A percentile compares a stretch with the other conserved stretches of the same genome.
Evolutionary conservation across 1,139 yeast species (phyloP).

Genomic region (Yamadazyma atlantica): DNA sequence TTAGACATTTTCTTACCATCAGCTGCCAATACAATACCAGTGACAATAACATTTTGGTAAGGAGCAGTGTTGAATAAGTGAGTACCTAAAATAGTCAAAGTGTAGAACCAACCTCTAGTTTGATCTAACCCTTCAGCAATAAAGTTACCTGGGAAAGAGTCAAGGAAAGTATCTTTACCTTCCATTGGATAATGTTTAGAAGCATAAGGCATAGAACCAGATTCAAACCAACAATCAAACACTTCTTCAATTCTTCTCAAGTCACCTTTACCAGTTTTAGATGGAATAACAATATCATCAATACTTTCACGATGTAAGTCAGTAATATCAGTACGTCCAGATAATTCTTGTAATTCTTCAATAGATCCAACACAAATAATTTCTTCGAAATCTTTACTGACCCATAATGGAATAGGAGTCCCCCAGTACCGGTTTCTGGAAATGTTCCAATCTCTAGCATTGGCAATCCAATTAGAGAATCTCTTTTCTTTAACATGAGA

Average conservation of each 20-base stretch:
- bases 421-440: slow-evolving; percentile 99
- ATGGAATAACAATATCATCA: slow-evolving; percentile 90
- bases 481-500: slow-evolving; percentile 85
- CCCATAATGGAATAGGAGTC: slow-evolving; percentile 98
- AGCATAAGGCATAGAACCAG: slow-evolving; percentile 99
- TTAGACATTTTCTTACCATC: slow-evolving; percentile 99
- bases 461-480: slow-evolving; percentile 95
- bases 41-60: slow-evolving; percentile 90
- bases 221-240: slow-evolving; percentile 99
- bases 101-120: slow-evolving; percentile 99
- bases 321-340: slow-evolving; percentile 77
- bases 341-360: slow-evolving; percentile 76
- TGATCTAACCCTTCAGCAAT: slow-evolving; percentile 99
- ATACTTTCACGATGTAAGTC: slow-evolving; percentile 94
- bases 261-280: slow-evolving; percentile 83
- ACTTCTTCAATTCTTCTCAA: slow-evolving; percentile 95
- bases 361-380: slow-evolving; percentile 91
- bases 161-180: slow-evolving; percentile 67
- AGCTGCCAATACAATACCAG: slow-evolving; percentile 94
- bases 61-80: slow-evolving; percentile 92
- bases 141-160: slow-evolving; percentile 93
- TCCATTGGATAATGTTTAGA: slow-evolving; percentile 97
- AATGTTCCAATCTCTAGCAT: slow-evolving; percentile 98
- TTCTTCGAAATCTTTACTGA: slow-evolving; percentile 88
- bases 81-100: slow-evolving; percentile 92